Base-by-base conservation (phyloP, 1,284 basidiomycete genomes). In the Meripilus lineatus region DNA sequence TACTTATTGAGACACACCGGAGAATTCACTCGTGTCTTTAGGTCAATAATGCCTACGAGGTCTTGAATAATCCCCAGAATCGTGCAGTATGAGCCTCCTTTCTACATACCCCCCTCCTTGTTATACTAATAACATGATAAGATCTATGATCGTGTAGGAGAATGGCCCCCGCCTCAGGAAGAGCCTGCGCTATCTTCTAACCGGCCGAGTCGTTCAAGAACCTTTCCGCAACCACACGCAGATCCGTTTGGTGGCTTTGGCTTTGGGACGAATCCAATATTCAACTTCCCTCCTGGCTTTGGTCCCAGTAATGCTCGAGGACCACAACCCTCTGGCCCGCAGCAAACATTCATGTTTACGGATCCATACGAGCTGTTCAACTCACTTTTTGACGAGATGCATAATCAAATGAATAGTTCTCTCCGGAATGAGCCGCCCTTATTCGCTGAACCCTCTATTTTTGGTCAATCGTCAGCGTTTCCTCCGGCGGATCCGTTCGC, bases 311-410 rank as follows among this genome's bases (percentile, higher is more conserved):
- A n/a, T n/a, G n/a, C n/a, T n/a, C n/a, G n/a, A n/a, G n/a, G n/a
- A n/a, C n/a, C n/a, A n/a, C n/a, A n/a, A n/a, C n/a, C n/a, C 22
- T 56, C 59, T 25, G 50, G 51, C 49, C 54, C 55, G 20, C 6
- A 58, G 53, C 49, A 50, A 49, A 33, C 55, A 51, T 58, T 59
- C 58, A 58, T 54, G 15, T 88, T 86, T 64, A 79, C 77, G 1
- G 84, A 89, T 57, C 87, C 86, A 2, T 88, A 87, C 58, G 66
- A 70, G 24, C 62, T 88, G 23, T 89, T 89, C 62, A 71, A 85
- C 49, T 70, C 74, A 5, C 75, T 86, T 42, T 86, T 88, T 47
- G 73, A 75, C 21, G 72, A 77, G 59, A 56, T 50, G 52, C 63
- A 52, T 45, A 39, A 47, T 6, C 46, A 28, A 32, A 58, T 58